Percentiles rank a stretch among this genome's conserved stretches.
These are phyloP conservation scores for Tylopilus subfusipes DNA, from an alignment of 768 basidiomycete species.

Conservation along the genomic window DNA sequence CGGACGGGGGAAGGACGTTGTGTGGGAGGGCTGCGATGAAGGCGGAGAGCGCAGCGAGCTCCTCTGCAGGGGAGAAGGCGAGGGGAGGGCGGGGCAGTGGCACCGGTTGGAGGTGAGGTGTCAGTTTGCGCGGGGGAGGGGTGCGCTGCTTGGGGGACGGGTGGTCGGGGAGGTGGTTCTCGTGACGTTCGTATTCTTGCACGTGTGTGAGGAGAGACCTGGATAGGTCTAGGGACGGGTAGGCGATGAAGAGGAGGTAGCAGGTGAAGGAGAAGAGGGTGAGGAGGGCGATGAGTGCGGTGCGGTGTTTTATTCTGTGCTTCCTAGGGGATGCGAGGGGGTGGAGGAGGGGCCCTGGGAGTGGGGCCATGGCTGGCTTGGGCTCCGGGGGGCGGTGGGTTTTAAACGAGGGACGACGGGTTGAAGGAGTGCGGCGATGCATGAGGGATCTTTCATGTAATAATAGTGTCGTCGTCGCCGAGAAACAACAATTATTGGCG, in stretches of 20 bases:
- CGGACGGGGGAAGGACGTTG: slow-evolving; percentile 64
- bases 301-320: slow-evolving; percentile 47
- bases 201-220: slow-evolving; percentile 30
- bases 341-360: slow-evolving; percentile 32
- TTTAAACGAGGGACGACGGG: slow-evolving; percentile 21
- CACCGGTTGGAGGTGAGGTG: slow-evolving; percentile 6
- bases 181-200: slow-evolving; percentile 9
- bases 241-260: slow-evolving; percentile 54
- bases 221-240: slow-evolving; percentile 39
- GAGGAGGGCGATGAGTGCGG: slow-evolving; percentile 53
- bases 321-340: slow-evolving; percentile 14
- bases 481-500: not conserved
- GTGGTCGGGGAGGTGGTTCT: slow-evolving; percentile 24
- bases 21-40: slow-evolving; percentile 72
- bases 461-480: too few species aligned
- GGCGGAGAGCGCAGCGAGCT: slow-evolving; percentile 70
- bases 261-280: slow-evolving; percentile 47
- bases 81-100: slow-evolving; percentile 37
- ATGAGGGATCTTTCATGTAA: slow-evolving; percentile 4
- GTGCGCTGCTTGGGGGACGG: not conserved
- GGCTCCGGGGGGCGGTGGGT: not conserved
- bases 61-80: slow-evolving; percentile 49
- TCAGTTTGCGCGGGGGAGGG: slow-evolving; percentile 20
- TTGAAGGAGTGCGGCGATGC: slow-evolving; percentile 29
- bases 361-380: slow-evolving; percentile 20